Base-by-base conservation (phyloP, 495 filamentous ascomycete genomes). In the Clohesyomyces aquaticus region DNA sequence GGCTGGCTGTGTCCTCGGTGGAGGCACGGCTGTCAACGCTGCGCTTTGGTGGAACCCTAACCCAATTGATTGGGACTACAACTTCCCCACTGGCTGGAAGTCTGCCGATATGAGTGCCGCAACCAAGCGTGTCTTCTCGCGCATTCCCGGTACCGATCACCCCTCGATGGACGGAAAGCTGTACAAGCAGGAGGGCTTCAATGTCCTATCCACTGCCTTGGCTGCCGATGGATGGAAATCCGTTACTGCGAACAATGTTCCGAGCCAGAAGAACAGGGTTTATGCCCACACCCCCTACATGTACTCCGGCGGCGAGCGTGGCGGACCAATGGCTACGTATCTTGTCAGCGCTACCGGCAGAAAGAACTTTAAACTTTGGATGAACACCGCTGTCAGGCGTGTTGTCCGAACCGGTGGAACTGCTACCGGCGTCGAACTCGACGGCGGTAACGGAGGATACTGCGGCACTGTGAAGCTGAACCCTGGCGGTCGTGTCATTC, bases 1-100 rank as follows among this genome's bases (percentile, higher is more conserved):
- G 83, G 87, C 87, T 46, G 89, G 87, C 22, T 93, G 89, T 68
- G 81, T 91, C 48, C 83, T 93, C 32, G 89, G 89, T 29, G 89
- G 89, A 64, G 87, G 88, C 51, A 86, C 87, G n/a, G 87, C 87
- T 18, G 79, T 91, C 65, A 91, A 93, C 70, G 85, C 88, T 47
- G 84, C 80, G 51, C 73, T 83, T 11, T 85, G 84, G 71, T 82
- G 84, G 63, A 77, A 85, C 55, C 82, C 84, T 16, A 79, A 77
- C 14, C 76, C 76, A 6, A 75, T 79, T 18, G 89, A 91, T 73
- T 93, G 88, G 78, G 83, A 91, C 66, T 82, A 83, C 69, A 85
- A 88, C 63, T 93, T 90, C 77, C 89, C 89, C 4, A 47, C 75
- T 43, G 88, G 86, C 26, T 93, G 89, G 89, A 86, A 89, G 73